phyloP scores from a whole-genome alignment of 2,329 filamentous ascomycete species.

The Aspergillus caelatus region DNA sequence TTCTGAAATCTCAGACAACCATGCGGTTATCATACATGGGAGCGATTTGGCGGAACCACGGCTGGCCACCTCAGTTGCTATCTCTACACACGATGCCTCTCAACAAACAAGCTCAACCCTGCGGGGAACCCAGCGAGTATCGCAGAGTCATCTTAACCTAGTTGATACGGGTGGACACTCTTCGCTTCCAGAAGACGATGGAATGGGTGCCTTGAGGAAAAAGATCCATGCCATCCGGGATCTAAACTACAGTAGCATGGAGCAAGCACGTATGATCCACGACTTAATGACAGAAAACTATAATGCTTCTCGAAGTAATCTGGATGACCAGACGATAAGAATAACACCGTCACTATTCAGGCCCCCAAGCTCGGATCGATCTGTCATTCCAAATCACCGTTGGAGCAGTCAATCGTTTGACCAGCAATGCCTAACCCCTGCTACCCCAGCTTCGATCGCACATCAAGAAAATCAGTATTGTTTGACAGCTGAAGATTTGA shows the following conservation, averaged over 20 bases:
- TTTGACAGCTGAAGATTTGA: slow-evolving; percentile 59
- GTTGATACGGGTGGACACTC: slow-evolving; percentile 23
- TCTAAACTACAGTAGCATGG: slow-evolving; percentile 57
- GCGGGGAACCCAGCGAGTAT: slow-evolving; percentile 2
- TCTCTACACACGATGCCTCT: slow-evolving; percentile 4
- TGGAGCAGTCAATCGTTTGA: slow-evolving; percentile 32
- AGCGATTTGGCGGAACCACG: background rate
- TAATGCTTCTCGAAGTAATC: slow-evolving; percentile 46
- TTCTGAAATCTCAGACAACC: background rate
- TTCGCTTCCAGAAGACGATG: slow-evolving; percentile 73
- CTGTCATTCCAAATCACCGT: slow-evolving; percentile 35
- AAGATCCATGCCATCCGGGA: slow-evolving; percentile 71
- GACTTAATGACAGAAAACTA: slow-evolving; percentile 71
- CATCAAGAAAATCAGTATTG: slow-evolving; percentile 40
- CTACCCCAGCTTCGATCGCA: slow-evolving; percentile 30
- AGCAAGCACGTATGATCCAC: slow-evolving; percentile 75
- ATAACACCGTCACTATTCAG: slow-evolving; percentile 28
- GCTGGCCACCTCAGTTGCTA: background rate
- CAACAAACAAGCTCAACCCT: background rate
- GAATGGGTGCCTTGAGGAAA: slow-evolving; percentile 68
- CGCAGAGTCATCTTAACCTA: slow-evolving; percentile 11
- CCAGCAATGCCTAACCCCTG: slow-evolving; percentile 29
- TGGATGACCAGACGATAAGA: slow-evolving; percentile 21
- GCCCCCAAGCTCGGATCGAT: slow-evolving; percentile 27
- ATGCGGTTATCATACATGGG: background rate